Conservation (phyloP, 176 grass and related monocot species). For the Cenchrus fungigraminus region DNA sequence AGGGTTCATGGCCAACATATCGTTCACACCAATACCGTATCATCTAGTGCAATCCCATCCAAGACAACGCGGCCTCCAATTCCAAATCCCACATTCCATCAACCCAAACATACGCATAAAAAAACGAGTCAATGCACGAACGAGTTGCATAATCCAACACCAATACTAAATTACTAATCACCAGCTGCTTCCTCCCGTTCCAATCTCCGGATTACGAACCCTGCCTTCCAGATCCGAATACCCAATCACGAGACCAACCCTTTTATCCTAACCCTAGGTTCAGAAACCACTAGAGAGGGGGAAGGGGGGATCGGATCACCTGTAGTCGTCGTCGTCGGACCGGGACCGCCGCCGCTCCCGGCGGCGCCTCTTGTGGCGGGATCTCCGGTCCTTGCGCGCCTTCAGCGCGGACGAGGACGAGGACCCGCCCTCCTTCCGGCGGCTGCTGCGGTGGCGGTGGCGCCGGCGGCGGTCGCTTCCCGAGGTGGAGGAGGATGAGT, state of each 20-base stretch:
- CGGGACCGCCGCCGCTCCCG: conserved; percentile 35
- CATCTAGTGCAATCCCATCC: not conserved
- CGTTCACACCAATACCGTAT: not conserved
- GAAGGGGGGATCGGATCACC: not conserved
- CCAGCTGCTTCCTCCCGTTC: not conserved
- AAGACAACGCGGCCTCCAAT: not conserved
- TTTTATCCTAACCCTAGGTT: conserved; percentile 34
- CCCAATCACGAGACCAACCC: not conserved
- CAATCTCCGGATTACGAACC: not conserved
- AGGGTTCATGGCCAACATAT: not conserved
- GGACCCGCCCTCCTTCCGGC: conserved; percentile 35
- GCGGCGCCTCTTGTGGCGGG: conserved; percentile 51
- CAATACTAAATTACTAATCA: not conserved
- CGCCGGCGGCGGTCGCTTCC: conserved; percentile 49
- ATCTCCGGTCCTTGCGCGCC: conserved; percentile 60
- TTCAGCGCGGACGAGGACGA: conserved; percentile 51
- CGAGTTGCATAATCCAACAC: not conserved
- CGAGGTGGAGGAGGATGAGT: conserved; percentile 8
- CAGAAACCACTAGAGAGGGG: not conserved
- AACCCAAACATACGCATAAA: not conserved
- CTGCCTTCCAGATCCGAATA: conserved; percentile 2
- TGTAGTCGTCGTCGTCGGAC: conserved; percentile 52
- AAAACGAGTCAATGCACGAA: not conserved
- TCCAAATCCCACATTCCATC: not conserved
- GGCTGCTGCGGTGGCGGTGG: conserved; percentile 20